Evolutionary conservation across 352 stramenopile species (phyloP).

Genomic region (Pythium aphanidermatum): DNA sequence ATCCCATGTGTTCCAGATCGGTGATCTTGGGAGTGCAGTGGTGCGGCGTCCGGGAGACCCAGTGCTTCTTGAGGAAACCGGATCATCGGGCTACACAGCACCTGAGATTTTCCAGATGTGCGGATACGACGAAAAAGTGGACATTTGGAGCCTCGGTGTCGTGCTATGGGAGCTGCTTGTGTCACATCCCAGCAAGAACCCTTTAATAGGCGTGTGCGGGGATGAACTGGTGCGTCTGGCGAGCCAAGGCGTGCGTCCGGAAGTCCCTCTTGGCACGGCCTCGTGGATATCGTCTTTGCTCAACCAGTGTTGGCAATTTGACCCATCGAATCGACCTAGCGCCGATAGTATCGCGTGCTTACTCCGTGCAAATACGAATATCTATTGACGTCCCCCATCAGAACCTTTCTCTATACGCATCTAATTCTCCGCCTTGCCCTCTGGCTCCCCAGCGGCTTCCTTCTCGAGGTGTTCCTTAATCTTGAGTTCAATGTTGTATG

Average conservation of each 20-base stretch:
- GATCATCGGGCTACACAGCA: slow-evolving; percentile 18
- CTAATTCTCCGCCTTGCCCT: background rate
- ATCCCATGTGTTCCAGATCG: too few species aligned
- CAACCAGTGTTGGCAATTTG: slow-evolving; percentile 7
- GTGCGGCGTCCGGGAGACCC: background rate
- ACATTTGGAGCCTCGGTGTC: slow-evolving; percentile 20
- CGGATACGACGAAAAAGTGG: slow-evolving; percentile 15
- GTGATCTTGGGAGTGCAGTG: slow-evolving; percentile 18
- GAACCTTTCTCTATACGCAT: background rate
- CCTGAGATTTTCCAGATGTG: slow-evolving; percentile 14
- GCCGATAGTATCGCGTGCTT: too few species aligned
- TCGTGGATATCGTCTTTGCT: slow-evolving; percentile 2
- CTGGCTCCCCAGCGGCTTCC: slow-evolving; percentile 1
- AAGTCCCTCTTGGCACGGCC: background rate
- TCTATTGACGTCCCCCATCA: too few species aligned
- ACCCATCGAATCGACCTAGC: slow-evolving; percentile 5
- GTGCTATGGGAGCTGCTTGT: slow-evolving; percentile 18
- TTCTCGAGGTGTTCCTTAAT: slow-evolving; percentile 37
- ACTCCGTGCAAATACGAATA: slow-evolving; percentile 6
- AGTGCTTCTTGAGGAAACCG: slow-evolving; percentile 13
- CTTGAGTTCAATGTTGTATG: slow-evolving; percentile 55
- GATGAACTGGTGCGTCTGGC: slow-evolving; percentile 12
- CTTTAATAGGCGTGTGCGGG: slow-evolving; percentile 5
- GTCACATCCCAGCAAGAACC: background rate
- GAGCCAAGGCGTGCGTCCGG: slow-evolving; percentile 5